Conservation (phyloP, 192 early-diverging fungal species). For the Coemansia asiatica region DNA sequence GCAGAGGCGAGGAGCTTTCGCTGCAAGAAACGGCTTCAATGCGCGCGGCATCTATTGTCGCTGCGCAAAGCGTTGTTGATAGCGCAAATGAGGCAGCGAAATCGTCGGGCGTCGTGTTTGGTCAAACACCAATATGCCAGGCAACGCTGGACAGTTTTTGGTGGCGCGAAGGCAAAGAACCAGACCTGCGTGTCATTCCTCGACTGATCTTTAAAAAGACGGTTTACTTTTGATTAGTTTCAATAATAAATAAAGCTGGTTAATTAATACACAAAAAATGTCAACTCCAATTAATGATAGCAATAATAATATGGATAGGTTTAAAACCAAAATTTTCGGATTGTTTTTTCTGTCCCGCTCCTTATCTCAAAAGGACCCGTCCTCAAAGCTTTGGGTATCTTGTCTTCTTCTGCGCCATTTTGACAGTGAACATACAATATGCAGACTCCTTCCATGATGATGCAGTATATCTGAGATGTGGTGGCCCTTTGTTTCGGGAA, state of each 20-base stretch:
- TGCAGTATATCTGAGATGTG: conserved; percentile 62
- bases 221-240: conserved; percentile 63
- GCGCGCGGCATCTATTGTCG: conserved; percentile 70
- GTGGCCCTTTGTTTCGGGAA: conserved; percentile 79
- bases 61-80: conserved; percentile 60
- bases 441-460: conserved; percentile 33
- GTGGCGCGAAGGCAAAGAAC: conserved; percentile 74
- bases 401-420: not conserved
- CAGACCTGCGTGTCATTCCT: conserved; percentile 57
- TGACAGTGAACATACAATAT: conserved; percentile 22
- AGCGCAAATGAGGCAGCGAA: conserved; percentile 27
- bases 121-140: conserved; percentile 45
- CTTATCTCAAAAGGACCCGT: too few species aligned
- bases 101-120: conserved; percentile 21
- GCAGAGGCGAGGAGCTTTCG: conserved; percentile 47
- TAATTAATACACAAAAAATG: too few species aligned
- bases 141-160: conserved; percentile 67
- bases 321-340: too few species aligned
- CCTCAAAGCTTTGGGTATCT: not conserved
- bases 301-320: too few species aligned
- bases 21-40: conserved; percentile 60
- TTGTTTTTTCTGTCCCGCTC: too few species aligned
- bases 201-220: conserved; percentile 66
- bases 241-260: not conserved
- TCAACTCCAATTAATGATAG: too few species aligned